Evolutionary conservation across 2,329 filamentous ascomycete genomes (phyloP).

Genomic region (Tolypocladium inflatum): DNA sequence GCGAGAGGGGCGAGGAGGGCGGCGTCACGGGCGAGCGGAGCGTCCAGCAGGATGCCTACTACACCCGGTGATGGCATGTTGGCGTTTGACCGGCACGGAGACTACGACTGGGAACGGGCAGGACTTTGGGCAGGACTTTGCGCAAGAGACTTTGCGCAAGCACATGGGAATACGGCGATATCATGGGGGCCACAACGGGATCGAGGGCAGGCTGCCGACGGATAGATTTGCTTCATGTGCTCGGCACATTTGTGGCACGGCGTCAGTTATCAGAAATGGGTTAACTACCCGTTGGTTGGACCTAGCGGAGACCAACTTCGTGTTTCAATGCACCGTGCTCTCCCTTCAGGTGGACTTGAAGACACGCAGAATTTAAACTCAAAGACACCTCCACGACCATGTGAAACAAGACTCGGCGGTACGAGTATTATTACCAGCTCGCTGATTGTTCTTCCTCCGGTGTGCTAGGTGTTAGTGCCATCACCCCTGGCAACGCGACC

Average conservation of each 20-base stretch:
- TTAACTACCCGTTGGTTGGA: no score
- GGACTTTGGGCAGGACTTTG: neutral
- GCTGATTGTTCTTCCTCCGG: neutral
- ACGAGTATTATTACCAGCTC: no score
- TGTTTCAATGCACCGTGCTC: no score
- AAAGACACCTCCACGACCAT: no score
- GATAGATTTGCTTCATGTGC: neutral
- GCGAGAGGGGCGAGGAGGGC: conserved; percentile 30
- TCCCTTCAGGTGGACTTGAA: no score
- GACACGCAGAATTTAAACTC: no score
- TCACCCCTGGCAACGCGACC: conserved; percentile 3
- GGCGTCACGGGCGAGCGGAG: conserved; percentile 25
- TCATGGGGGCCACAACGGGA: neutral
- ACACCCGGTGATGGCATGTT: conserved; percentile 16
- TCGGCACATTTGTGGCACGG: neutral
- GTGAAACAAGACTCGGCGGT: neutral
- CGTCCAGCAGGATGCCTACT: conserved; percentile 41
- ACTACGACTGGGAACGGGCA: neutral
- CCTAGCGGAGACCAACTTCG: no score
- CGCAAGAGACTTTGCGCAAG: conserved; percentile 1
- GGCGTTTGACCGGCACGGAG: neutral
- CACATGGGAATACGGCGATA: neutral
- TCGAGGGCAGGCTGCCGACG: neutral
- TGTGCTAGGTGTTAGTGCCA: neutral
- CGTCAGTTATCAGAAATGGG: no score